Conservation (phyloP, 352 stramenopile genomes). For the Phytophthora pisi region DNA sequence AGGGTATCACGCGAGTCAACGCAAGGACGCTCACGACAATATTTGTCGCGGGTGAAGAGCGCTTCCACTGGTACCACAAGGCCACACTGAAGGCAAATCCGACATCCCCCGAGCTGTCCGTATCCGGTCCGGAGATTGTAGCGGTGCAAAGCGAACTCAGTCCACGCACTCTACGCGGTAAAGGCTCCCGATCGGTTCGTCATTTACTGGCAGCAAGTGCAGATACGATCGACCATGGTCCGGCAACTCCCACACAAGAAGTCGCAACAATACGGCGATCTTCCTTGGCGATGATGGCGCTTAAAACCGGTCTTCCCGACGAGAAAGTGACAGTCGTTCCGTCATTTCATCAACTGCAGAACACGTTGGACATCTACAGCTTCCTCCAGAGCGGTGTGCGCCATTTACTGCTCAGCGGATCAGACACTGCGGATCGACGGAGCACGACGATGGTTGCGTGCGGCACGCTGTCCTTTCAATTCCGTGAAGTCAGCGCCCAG, state of each 20-base stretch:
- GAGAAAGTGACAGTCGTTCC: conserved; percentile 36
- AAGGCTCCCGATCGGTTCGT: conserved; percentile 15
- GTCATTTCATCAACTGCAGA: conserved; percentile 50
- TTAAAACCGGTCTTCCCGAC: conserved; percentile 34
- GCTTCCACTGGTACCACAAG: conserved; percentile 72
- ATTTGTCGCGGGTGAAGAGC: conserved; percentile 58
- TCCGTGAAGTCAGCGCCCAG: conserved; percentile 46
- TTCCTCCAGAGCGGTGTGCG: conserved; percentile 50
- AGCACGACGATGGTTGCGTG: conserved; percentile 58
- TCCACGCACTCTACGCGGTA: conserved; percentile 12
- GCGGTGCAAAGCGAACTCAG: conserved; percentile 1
- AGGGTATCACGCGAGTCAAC: conserved; percentile 46
- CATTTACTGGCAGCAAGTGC: conserved; percentile 6
- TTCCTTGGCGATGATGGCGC: conserved; percentile 32
- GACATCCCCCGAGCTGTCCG: conserved; percentile 4
- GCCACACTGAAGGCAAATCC: conserved; percentile 30
- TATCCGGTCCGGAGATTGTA: conserved; percentile 6
- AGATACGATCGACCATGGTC: background rate
- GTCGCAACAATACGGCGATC: conserved; percentile 18
- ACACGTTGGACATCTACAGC: conserved; percentile 56
- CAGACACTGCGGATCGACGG: conserved; percentile 45
- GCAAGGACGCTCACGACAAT: conserved; percentile 36
- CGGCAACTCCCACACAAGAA: conserved; percentile 18
- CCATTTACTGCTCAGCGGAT: conserved; percentile 51
- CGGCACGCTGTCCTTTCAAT: conserved; percentile 59